phyloP scores from a whole-genome alignment of 441 rosid genomes.

The Dalechampia spathulata region DNA sequence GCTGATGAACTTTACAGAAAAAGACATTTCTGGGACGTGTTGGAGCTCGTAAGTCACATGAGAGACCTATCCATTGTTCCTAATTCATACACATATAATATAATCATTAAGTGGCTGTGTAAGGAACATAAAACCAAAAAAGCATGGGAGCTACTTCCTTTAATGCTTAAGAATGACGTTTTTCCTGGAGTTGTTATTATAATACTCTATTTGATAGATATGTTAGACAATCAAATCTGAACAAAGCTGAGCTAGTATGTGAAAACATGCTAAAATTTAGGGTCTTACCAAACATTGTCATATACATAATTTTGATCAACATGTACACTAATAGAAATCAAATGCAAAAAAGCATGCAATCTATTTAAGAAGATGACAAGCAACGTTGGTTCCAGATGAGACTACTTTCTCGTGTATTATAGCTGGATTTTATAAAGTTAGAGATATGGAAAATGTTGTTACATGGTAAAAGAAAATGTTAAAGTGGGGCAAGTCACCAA shows the following conservation, averaged over 20 bases:
- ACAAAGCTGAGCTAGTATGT: slow-evolving; percentile 28
- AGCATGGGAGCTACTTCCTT: slow-evolving; percentile 38
- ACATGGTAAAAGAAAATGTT: slow-evolving; percentile 27
- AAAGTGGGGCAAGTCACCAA: slow-evolving; percentile 26
- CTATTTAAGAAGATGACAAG: slow-evolving; percentile 34
- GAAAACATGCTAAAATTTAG: slow-evolving; percentile 38
- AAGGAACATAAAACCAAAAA: slow-evolving; percentile 25
- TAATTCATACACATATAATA: slow-evolving; percentile 34
- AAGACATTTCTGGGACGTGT: slow-evolving; percentile 34
- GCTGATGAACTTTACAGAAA: slow-evolving; percentile 25
- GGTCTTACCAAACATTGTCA: slow-evolving; percentile 26
- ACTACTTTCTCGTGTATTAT: slow-evolving; percentile 38
- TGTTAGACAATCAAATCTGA: slow-evolving; percentile 30
- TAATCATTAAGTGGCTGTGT: slow-evolving; percentile 36
- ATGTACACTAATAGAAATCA: slow-evolving; percentile 20
- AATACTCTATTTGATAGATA: slow-evolving; percentile 37
- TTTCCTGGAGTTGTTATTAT: slow-evolving; percentile 27
- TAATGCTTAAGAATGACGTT: slow-evolving; percentile 43
- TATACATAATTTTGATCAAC: slow-evolving; percentile 39
- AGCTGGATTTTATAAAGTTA: slow-evolving; percentile 36
- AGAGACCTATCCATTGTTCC: slow-evolving; percentile 21
- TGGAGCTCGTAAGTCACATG: slow-evolving; percentile 30
- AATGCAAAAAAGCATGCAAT: slow-evolving; percentile 29
- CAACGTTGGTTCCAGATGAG: slow-evolving; percentile 35
- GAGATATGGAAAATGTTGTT: slow-evolving; percentile 40